Base-by-base conservation (phyloP, 2,329 filamentous ascomycete species). In the Pseudogymnoascus sp. region DNA sequence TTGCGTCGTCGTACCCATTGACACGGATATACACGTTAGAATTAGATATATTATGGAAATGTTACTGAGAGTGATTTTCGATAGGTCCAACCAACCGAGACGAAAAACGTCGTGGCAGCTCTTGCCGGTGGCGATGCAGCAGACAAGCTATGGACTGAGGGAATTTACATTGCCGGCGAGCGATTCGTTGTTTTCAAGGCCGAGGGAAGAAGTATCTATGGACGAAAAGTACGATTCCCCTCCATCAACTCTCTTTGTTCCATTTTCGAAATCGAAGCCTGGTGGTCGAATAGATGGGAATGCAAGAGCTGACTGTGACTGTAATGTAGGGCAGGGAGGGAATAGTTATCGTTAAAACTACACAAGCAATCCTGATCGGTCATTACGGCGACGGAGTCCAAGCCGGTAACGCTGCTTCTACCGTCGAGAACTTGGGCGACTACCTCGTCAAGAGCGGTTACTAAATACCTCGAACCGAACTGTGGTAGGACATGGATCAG, bases 311-410 rank as follows among this genome's bases (percentile, higher is more conserved):
- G 38, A 41, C 38, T 41, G 16, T 22, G n/a, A 11, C 25, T 14
- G 14, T 7, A 42, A 41, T 33, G 61, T 66, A 90, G 87, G 91
- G 90, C 70, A 90, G 88, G 74, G 84, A 88, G 74, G 94, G 94
- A 68, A 78, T 96, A 71, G 82, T 88, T 73, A 84, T 94, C 70
- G 87, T 87, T 77, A 96, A 95, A 82, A 95, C 93, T 71, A 87
- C 83, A 72, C 88, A 94, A 78, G 91, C 92, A 69, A 87, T 97
- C 75, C 84, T 99, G 74, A 79, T 99, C 74, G 90, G 86, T 69
- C 91, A 96, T 81, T 91, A 97, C 82, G 82, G 81, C 68, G 91
- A 96, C 75, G 75, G 75, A 65, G 79, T 87, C 69, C 82, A 89
- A 75, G 90, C 89, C 60, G 87, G 90, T 73, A 87, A 88, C 75